A percentile compares a stretch with the other conserved stretches of the same genome.
These are phyloP conservation scores for Oryza nivara DNA, from an alignment of 176 grass and related monocot species.

Conservation along the genomic window DNA sequence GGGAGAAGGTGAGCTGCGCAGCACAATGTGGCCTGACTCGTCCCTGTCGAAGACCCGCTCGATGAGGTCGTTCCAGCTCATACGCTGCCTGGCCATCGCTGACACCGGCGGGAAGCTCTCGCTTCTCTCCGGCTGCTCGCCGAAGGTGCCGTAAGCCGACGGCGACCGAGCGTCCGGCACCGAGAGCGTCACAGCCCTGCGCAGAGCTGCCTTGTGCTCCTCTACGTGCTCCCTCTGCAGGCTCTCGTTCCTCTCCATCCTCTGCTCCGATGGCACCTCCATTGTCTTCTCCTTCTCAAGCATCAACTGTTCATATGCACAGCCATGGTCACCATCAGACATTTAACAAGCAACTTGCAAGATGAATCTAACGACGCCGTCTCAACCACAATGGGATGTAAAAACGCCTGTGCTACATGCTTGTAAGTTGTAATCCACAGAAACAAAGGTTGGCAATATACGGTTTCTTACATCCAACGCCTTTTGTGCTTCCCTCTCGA, in stretches of 20 bases:
- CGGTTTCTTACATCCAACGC: constrained; percentile 73
- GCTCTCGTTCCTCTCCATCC: constrained; percentile 85
- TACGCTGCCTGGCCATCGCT: constrained; percentile 44
- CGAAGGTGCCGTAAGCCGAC: constrained; percentile 77
- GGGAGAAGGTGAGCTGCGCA: constrained; percentile 46
- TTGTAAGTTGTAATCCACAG: neutral
- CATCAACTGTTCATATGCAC: constrained; percentile 59
- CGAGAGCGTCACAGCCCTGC: constrained; percentile 66
- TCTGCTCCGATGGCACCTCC: constrained; percentile 70
- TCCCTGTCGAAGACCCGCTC: constrained; percentile 79
- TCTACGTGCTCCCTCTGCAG: constrained; percentile 67
- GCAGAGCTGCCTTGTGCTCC: constrained; percentile 81
- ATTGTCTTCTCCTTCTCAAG: constrained; percentile 59
- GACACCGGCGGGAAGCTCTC: constrained; percentile 45
- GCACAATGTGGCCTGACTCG: constrained; percentile 59
- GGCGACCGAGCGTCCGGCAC: constrained; percentile 56
- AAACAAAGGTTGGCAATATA: neutral
- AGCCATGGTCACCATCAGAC: neutral
- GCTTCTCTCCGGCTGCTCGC: constrained; percentile 39
- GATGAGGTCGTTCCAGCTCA: constrained; percentile 88
- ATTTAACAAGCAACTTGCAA: neutral
- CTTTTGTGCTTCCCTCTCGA: constrained; percentile 77
- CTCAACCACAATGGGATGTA: neutral
- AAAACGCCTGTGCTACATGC: neutral
- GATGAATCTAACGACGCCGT: neutral